A percentile compares a stretch with the other conserved stretches of the same genome.
Conservation (phyloP, 441 rosid genomes). For the Aquilaria agallochum region DNA sequence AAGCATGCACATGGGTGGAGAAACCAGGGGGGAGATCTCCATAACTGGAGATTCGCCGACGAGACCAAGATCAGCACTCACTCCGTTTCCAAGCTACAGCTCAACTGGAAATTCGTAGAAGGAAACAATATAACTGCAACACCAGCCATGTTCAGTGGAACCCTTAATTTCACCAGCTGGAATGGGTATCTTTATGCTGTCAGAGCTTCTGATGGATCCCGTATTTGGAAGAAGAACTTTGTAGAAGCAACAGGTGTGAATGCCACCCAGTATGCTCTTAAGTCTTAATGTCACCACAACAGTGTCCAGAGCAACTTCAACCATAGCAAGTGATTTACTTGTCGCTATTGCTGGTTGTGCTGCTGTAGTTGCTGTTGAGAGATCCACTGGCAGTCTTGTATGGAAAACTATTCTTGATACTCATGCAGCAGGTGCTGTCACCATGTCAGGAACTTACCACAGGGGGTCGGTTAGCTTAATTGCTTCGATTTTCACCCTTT, state of each 20-base stretch:
- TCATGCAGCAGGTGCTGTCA: constrained; percentile 24
- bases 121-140: constrained; percentile 35
- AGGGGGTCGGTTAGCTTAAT: constrained; percentile 20
- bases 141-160: constrained; percentile 28
- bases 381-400: constrained; percentile 33
- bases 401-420: constrained; percentile 32
- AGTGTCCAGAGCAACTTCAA: constrained; percentile 35
- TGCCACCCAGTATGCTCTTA: constrained; percentile 7
- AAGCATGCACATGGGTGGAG: constrained; percentile 25
- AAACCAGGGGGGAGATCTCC: constrained; percentile 35
- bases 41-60: constrained; percentile 31
- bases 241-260: constrained; percentile 21
- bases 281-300: constrained; percentile 24
- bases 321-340: constrained; percentile 31
- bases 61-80: constrained; percentile 26
- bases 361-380: constrained; percentile 31
- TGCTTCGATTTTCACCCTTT: not conserved
- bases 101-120: constrained; percentile 37
- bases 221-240: constrained; percentile 32
- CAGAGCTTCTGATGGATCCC: constrained; percentile 26
- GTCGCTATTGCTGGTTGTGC: constrained; percentile 40
- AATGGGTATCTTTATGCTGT: constrained; percentile 38
- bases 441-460: constrained; percentile 42
- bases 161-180: constrained; percentile 43
- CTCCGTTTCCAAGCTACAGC: constrained; percentile 20